Evolutionary conservation across 345 rosid genomes (phyloP).

Genomic region (Citropsis articulata): DNA sequence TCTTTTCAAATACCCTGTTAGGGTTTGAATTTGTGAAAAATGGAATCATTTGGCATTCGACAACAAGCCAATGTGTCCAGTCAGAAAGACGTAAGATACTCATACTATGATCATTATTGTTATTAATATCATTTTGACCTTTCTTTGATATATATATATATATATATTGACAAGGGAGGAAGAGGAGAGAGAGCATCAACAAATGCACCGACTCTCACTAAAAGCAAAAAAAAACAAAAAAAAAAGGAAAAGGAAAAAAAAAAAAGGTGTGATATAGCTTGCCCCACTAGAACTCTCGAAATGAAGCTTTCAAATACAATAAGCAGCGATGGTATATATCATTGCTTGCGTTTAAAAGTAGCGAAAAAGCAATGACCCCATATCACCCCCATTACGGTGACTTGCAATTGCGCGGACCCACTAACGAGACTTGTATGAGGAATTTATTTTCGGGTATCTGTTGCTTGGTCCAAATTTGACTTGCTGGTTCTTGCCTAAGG

Average conservation of each 20-base stretch:
- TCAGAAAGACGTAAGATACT: conserved; percentile 1
- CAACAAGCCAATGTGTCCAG: conserved; percentile 7
- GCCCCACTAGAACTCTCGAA: conserved; percentile 36
- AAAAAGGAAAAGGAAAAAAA: background rate
- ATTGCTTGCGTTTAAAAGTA: conserved; percentile 40
- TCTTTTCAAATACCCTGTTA: background rate
- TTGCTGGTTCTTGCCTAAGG: conserved; percentile 1
- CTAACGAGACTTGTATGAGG: background rate
- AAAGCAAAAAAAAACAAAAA: background rate
- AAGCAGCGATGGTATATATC: conserved; percentile 15
- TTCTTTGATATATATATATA: background rate
- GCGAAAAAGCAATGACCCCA: conserved; percentile 21
- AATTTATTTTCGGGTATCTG: background rate
- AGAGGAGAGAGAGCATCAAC: conserved; percentile 3
- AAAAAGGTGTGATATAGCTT: background rate
- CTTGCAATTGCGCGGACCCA: conserved; percentile 2
- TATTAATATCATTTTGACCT: background rate
- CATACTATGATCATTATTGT: background rate
- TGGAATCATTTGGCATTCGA: conserved; percentile 20
- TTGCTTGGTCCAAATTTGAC: conserved; percentile 20
- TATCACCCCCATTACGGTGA: conserved; percentile 24
- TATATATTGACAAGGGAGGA: too few species aligned
- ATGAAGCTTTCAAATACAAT: conserved; percentile 14
- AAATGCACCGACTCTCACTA: conserved; percentile 34
- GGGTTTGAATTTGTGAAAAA: conserved; percentile 14